Conservation (phyloP, 108 stramenopile genomes). For the Discostella stelligeroides region DNA sequence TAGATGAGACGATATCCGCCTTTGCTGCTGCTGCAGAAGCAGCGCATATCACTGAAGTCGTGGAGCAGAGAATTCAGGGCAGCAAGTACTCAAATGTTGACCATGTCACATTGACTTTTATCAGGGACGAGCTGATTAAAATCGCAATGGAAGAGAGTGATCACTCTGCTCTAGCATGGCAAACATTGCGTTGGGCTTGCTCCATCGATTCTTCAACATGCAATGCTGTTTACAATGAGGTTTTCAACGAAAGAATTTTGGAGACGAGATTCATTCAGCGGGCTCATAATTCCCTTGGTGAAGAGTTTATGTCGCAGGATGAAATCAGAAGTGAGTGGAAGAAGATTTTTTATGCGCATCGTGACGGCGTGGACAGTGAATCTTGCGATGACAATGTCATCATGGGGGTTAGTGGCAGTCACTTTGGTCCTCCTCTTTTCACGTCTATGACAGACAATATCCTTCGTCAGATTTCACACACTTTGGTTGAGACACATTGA, state of each 20-base stretch:
- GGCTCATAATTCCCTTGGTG: constrained; percentile 4
- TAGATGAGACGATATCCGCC: constrained; percentile 65
- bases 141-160: constrained; percentile 60
- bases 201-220: constrained; percentile 43
- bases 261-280: constrained; percentile 26
- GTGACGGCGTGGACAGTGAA: neutral
- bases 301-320: neutral
- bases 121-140: constrained; percentile 44
- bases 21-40: constrained; percentile 55
- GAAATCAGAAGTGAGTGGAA: constrained; percentile 27
- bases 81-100: constrained; percentile 33
- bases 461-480: neutral
- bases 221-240: constrained; percentile 35
- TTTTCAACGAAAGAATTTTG: constrained; percentile 32
- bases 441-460: constrained; percentile 5
- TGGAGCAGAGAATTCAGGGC: constrained; percentile 15
- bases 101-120: constrained; percentile 31
- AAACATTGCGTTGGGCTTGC: constrained; percentile 61
- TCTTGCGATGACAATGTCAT: neutral
- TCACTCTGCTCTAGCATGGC: constrained; percentile 67
- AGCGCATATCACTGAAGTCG: constrained; percentile 19
- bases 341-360: constrained; percentile 35
- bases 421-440: neutral
- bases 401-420: neutral
- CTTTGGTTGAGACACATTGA: neutral